Evolutionary conservation across 805 yeast genomes (phyloP).

Genomic region (Tetrapisispora namnaoensis): DNA sequence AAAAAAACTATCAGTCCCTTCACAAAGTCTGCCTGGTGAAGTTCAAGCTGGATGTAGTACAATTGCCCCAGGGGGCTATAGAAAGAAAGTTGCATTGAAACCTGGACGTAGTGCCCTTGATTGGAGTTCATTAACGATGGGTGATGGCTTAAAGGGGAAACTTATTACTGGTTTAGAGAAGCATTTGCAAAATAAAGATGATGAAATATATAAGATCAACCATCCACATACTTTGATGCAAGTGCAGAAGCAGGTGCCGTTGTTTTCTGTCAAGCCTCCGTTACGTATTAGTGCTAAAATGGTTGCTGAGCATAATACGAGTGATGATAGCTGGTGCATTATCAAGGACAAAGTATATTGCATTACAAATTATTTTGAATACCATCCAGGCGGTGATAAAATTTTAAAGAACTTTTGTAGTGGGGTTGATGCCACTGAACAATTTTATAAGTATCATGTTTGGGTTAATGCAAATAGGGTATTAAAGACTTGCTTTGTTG

Average conservation of each 20-base stretch:
- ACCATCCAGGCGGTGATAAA: constrained; percentile 88
- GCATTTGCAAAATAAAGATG: constrained; percentile 8
- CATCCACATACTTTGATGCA: constrained; percentile 11
- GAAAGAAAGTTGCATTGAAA: constrained; percentile 28
- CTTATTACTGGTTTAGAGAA: constrained; percentile 14
- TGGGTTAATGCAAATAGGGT: constrained; percentile 84
- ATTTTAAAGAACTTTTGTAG: constrained; percentile 63
- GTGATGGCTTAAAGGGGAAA: constrained; percentile 10
- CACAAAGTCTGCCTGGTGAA: not conserved
- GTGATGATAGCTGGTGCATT: constrained; percentile 79
- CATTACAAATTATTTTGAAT: constrained; percentile 70
- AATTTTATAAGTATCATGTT: constrained; percentile 63
- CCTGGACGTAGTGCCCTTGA: constrained; percentile 29
- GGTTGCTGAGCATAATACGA: constrained; percentile 45
- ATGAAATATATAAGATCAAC: constrained; percentile 11
- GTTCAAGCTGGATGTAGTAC: constrained; percentile 12
- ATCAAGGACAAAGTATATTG: constrained; percentile 76
- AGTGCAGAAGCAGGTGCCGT: constrained; percentile 12
- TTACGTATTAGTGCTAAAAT: constrained; percentile 47
- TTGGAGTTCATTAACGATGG: constrained; percentile 19
- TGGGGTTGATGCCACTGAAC: constrained; percentile 69
- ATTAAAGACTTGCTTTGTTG: constrained; percentile 70
- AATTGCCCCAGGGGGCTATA: constrained; percentile 15
- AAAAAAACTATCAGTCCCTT: not conserved
- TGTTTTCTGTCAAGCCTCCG: constrained; percentile 31